phyloP scores from a whole-genome alignment of 2,329 filamentous ascomycete species.

The Pyricularia sp. region DNA sequence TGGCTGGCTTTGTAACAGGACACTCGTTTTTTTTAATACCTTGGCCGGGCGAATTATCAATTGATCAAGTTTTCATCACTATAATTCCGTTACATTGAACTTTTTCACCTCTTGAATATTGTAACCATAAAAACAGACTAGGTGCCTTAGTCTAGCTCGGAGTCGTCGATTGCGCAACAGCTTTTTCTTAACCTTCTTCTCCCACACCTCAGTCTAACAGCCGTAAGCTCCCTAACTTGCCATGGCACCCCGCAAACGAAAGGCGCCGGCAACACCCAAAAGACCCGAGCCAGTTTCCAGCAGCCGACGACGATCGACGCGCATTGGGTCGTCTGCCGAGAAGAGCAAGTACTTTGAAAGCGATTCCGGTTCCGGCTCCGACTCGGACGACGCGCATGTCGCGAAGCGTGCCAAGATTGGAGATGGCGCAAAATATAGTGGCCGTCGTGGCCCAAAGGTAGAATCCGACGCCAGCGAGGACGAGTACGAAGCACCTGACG shows the following conservation, averaged over 20 bases:
- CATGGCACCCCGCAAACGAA: conserved; percentile 32
- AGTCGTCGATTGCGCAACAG: not conserved
- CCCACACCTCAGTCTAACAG: not conserved
- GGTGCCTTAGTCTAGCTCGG: not conserved
- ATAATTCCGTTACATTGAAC: not conserved
- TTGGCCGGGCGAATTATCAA: not conserved
- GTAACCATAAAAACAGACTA: not conserved
- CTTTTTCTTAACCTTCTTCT: not conserved
- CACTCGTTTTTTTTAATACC: not conserved
- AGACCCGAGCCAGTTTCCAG: conserved; percentile 7
- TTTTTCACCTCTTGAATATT: not conserved
- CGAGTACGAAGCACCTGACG: conserved; percentile 11
- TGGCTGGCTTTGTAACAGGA: not conserved
- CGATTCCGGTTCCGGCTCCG: conserved; percentile 14
- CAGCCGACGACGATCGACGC: conserved; percentile 35
- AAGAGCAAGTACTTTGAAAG: conserved; percentile 45
- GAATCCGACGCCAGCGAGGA: conserved; percentile 10
- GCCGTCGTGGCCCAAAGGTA: conserved; percentile 3
- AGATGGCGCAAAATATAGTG: not conserved
- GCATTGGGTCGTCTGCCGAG: conserved; percentile 30
- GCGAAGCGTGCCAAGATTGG: conserved; percentile 11
- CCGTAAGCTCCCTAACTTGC: not conserved
- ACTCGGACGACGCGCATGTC: not conserved
- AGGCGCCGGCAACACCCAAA: conserved; percentile 11
- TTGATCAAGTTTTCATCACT: not conserved